Base-by-base conservation (phyloP, 345 rosid genomes). In the Populus pruinosa region DNA sequence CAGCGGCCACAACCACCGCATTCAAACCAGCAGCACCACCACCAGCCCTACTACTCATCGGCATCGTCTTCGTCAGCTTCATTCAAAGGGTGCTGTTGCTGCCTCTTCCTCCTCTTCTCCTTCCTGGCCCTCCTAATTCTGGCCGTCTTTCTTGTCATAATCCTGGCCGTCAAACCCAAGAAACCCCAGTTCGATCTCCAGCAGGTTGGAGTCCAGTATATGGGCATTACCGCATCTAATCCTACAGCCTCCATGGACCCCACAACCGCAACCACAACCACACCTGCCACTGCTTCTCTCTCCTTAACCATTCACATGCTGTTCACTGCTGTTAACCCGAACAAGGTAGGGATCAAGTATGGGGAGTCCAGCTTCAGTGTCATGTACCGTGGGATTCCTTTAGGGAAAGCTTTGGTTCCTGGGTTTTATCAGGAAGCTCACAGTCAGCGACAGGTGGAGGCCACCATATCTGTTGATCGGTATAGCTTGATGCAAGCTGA, bases 161-260 rank as follows among this genome's bases (percentile, higher is more conserved):
- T 93, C 83, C 93, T 96, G 41, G 99, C 97, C 62, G 94, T 96
- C 74, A 96, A 96, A 77, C 99, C 99, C 81, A 93, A 93, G 79
- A 93, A 92, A 47, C 99, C 99, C 62, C 98, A 96, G 79, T 96
- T 96, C 86, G 99, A 96, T 89, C 97, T 96, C 75, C 98, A 96
- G 72, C 97, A 92, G 85, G 99, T 96, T 8, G 94, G 87, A 35
- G 98, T 96, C 39, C 93, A 91, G 82, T 89, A 91, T 86, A 90
- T 92, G 96, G 97, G 99, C 76, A 93, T 93, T 76, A 64, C 90
- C 53, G 41, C 97, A 11, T 69, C 86, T 6, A 82, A 74, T 64
- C 80, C 86, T 41, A 74, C 82, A 55, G 47, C 88, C 17, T 50
- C 87, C 49, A 82, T 88, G 77, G 91, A 91, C 71, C 79, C 82